Conservation (phyloP, 1,139 yeast species). For the Kodamaea fungicola region DNA sequence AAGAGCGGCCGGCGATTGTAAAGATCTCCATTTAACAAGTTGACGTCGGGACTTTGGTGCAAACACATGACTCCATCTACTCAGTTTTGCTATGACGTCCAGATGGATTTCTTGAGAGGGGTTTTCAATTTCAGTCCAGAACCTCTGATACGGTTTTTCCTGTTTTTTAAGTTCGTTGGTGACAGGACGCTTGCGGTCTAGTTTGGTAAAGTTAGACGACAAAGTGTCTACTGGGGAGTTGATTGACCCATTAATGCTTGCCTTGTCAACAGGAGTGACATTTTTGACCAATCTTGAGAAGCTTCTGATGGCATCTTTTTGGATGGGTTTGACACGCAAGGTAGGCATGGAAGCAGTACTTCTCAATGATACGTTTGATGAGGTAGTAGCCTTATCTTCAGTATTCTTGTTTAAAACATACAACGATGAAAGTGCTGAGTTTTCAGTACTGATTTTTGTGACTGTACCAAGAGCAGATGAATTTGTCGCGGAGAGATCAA, state of each 20-base stretch:
- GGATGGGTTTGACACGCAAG: not conserved
- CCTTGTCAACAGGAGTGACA: not conserved
- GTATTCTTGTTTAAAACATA: conserved; percentile 38
- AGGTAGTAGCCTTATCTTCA: conserved; percentile 19
- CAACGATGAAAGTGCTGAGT: conserved; percentile 38
- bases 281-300: not conserved
- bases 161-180: conserved; percentile 4
- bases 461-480: conserved; percentile 41
- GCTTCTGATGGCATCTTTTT: not conserved
- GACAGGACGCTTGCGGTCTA: not conserved
- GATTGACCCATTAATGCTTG: not conserved
- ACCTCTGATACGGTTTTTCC: conserved; percentile 20
- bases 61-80: conserved; percentile 86
- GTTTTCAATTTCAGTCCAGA: conserved; percentile 68
- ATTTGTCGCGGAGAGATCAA: conserved; percentile 28
- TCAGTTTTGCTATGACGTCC: conserved; percentile 44
- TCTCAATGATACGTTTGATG: conserved; percentile 4
- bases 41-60: conserved; percentile 65
- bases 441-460: conserved; percentile 23
- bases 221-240: not conserved
- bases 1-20: conserved; percentile 88
- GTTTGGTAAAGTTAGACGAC: not conserved
- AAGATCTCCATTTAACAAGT: conserved; percentile 85
- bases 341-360: conserved; percentile 3
- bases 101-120: conserved; percentile 60